These are phyloP conservation scores for Hansfordia pulvinata DNA, from an alignment of 2,329 filamentous ascomycete genomes.

Conservation along the genomic window DNA sequence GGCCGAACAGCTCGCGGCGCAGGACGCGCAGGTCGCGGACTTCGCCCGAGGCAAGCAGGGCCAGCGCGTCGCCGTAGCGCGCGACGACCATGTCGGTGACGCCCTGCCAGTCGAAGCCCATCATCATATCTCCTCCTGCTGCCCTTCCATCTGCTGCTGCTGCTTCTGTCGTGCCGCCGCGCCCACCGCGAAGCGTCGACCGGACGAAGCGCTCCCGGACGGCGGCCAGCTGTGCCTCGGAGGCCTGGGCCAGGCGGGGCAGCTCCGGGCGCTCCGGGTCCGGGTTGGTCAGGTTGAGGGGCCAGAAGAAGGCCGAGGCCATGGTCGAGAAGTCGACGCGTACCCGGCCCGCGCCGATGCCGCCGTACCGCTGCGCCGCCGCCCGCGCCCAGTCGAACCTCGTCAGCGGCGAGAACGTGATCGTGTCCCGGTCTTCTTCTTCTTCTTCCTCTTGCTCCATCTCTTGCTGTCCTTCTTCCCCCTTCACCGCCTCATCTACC, in stretches of 20 bases:
- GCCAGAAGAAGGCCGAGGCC: slow-evolving; percentile 6
- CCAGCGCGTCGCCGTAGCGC: slow-evolving; percentile 33
- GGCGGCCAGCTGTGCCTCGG: too few species aligned
- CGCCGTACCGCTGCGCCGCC: slow-evolving; percentile 4
- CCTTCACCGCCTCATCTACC: too few species aligned
- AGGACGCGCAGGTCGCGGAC: slow-evolving; percentile 1
- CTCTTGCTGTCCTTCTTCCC: too few species aligned
- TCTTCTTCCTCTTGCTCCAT: too few species aligned
- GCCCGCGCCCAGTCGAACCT: too few species aligned
- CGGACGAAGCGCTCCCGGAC: too few species aligned
- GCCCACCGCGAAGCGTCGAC: too few species aligned
- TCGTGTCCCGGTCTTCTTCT: too few species aligned
- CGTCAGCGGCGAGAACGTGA: too few species aligned
- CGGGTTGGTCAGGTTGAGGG: slow-evolving; percentile 5
- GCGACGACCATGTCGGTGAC: slow-evolving; percentile 39
- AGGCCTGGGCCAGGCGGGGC: slow-evolving; percentile 3
- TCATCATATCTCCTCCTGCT: too few species aligned
- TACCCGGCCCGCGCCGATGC: slow-evolving; percentile 3
- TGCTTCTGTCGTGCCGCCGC: too few species aligned
- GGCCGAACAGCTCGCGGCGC: slow-evolving; percentile 5
- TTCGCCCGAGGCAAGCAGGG: slow-evolving; percentile 8
- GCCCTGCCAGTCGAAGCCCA: slow-evolving; percentile 41
- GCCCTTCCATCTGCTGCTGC: too few species aligned
- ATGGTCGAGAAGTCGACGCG: slow-evolving; percentile 5
- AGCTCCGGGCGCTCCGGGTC: slow-evolving; percentile 4